Evolutionary conservation across 257 asterid species (phyloP), one percentile per base, ranked within the genome.

Genomic region (Solanum pimpinellifolium): DNA sequence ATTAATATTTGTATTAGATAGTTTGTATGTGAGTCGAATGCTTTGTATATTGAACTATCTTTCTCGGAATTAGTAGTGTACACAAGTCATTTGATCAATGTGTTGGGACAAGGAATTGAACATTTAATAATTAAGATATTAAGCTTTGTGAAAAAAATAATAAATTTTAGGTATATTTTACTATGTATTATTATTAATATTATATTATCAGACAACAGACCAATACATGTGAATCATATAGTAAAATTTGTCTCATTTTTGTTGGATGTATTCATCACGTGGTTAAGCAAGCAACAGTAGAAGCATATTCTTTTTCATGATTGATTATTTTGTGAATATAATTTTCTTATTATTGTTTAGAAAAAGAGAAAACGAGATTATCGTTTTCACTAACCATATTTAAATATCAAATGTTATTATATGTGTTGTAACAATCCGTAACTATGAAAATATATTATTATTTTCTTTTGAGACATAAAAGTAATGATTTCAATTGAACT

Each of bases 21-120:
- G 13, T 9, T 2, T 4, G 1, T 21, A 0, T 62, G 9, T 11
- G 3, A 4, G 31, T 7, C 0, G 2, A 21, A 18, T 56, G 66
- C 0, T 59, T 59, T 59, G 12, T 21, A 0, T 8, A 20, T 0
- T 0, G 27, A 59, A 21, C 0, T 8, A 10, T 59, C 1, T 6
- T 16, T 18, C 0, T 59, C 2, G 9, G 66, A 59, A 11, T 8
- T 59, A 59, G 3, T 59, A 3, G 27, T 20, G 11, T 20, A 59
- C 21, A 13, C 25, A 8, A 59, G 27, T 59, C 66, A 21, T 59
- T 59, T 68, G 21, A 68, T 27, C 72, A 23, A 68, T 68, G 39
- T 27, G 9, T 68, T 2, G 37, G 16, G 74, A 68, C 74, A 68
- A 27, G 35, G 33, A 59, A 25, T 18, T 3, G 4, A 23, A 23